phyloP scores from a whole-genome alignment of 208 protist species.

The Kentomonas sorsogonicus region DNA sequence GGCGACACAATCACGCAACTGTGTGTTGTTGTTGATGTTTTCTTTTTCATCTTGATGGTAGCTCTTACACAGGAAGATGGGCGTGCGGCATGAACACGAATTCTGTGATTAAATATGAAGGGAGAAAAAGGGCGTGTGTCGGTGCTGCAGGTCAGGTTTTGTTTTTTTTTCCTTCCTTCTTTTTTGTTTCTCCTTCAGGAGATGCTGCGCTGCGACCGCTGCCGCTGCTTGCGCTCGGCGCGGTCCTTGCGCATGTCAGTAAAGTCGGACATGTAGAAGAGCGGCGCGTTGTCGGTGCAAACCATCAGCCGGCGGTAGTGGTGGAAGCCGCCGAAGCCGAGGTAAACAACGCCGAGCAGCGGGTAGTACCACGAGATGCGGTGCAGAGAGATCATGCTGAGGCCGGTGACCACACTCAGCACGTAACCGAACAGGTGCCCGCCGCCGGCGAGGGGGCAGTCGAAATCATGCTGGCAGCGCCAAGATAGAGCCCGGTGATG shows the following conservation, averaged over 20 bases:
- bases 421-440: conserved; percentile 71
- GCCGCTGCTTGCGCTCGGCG: conserved; percentile 6
- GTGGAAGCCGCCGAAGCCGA: conserved; percentile 78
- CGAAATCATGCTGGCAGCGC: conserved; percentile 62
- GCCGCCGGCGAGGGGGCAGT: conserved; percentile 38
- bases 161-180: neutral
- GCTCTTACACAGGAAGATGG: too few species aligned
- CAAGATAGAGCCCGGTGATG: conserved; percentile 64
- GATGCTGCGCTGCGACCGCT: too few species aligned
- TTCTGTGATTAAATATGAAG: neutral
- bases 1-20: too few species aligned
- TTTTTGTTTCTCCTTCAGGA: neutral
- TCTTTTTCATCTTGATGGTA: too few species aligned
- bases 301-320: conserved; percentile 87
- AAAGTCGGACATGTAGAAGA: conserved; percentile 78
- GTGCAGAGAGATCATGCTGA: conserved; percentile 63
- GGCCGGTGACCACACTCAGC: conserved; percentile 54
- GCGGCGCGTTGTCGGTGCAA: conserved; percentile 77
- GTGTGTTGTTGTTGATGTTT: too few species aligned
- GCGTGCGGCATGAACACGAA: conserved; percentile 13
- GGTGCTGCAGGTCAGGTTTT: neutral
- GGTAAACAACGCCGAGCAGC: conserved; percentile 66
- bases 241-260: conserved; percentile 34
- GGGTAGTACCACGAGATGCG: conserved; percentile 84
- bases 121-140: too few species aligned